These are phyloP conservation scores for Cladosporium sp. DNA, from an alignment of 2,329 filamentous ascomycete genomes.

Conservation along the genomic window DNA sequence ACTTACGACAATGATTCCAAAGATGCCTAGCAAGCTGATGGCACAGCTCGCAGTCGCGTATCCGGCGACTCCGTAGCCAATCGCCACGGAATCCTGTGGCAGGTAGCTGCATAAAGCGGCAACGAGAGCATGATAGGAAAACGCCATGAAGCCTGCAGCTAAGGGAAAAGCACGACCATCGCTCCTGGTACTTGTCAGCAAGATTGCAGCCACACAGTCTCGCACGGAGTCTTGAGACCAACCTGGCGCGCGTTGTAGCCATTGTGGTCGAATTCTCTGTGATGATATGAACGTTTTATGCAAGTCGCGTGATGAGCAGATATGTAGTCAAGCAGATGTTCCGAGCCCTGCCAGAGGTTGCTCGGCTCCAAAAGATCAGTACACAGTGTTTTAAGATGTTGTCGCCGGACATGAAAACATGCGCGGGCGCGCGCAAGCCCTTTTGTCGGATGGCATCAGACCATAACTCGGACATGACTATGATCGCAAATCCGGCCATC, in stretches of 20 bases:
- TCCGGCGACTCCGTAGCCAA: conserved; percentile 4
- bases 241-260: conserved; percentile 10
- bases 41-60: conserved; percentile 6
- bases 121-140: conserved; percentile 8
- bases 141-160: background rate
- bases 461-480: background rate
- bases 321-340: background rate
- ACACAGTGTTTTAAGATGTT: background rate
- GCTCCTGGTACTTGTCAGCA: background rate
- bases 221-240: background rate
- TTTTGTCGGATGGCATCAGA: conserved; percentile 2
- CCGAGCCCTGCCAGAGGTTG: conserved; percentile 12
- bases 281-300: background rate
- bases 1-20: conserved; percentile 5
- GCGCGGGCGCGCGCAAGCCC: conserved; percentile 3
- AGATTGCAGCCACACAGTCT: background rate
- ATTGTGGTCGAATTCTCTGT: background rate
- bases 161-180: background rate
- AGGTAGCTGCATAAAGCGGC: conserved; percentile 7
- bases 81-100: conserved; percentile 1
- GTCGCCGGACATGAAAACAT: background rate
- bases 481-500: background rate
- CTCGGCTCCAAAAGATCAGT: background rate
- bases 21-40: conserved; percentile 9
- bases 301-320: background rate